Base-by-base conservation (phyloP, 768 basidiomycete species). In the Termitomyces bulborhizus region DNA sequence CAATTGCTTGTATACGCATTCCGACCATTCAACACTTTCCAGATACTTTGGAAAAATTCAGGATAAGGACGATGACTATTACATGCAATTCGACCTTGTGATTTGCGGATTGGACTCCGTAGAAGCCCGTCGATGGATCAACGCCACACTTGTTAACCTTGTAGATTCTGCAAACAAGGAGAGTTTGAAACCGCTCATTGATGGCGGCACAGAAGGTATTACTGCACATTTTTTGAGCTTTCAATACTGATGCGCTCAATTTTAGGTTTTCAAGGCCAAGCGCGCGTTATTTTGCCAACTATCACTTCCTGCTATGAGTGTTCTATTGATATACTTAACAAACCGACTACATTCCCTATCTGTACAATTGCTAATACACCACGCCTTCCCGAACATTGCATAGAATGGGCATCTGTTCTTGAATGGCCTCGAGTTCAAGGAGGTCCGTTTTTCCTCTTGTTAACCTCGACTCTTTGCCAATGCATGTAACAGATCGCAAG, bases 351-450 rank as follows among this genome's bases (percentile, higher is more conserved):
- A 12, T 99, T 95, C 69, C 97, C 97, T 2, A 98, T 99, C 53
- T 99, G 97, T 67, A 99, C 97, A 6, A 98, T 99, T 61, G 96
- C 97, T 55, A 98, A 98, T 67, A 99, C 97, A 0, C 97, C 97
- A 27, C 90, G 97, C 54, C 78, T 98, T 24, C 97, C 97, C 1
- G 97, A 99, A 65, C 97, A 99, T 65, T 98, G 97, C 66, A 98
- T 99, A 63, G 97, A 98, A 71, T 99, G 97, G 97, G 97, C 97
- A 0, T 95, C 92, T 40, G 97, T 98, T 11, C 77, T 99, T 21
- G 95, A 99, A 69, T 99, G 97, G 97, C 96, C 97, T n/a, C 83
- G 84, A 46, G 84, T 93, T 1, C 86, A 90, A 58, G 90, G 88
- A 68, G 92, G 95, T 94, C 52, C 58, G 76, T 40, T 40, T 15